These are phyloP conservation scores for Dichomitus squalens DNA, from an alignment of 1,284 basidiomycete genomes.

Conservation along the genomic window DNA sequence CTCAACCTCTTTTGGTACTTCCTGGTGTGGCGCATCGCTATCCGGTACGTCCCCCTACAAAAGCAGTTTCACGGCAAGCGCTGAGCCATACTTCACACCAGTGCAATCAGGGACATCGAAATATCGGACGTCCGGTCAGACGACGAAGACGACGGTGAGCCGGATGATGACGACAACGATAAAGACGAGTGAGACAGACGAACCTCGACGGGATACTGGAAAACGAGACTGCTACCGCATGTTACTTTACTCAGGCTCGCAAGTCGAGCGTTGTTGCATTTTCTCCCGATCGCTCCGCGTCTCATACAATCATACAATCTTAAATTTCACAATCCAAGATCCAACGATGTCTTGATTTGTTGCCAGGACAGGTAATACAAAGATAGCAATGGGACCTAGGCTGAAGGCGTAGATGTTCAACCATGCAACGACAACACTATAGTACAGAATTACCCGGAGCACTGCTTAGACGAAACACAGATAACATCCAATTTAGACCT, in stretches of 20 bases:
- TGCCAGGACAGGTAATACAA: no score
- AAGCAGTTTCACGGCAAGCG: background rate
- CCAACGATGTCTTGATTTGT: no score
- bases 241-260: background rate
- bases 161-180: constrained; percentile 37
- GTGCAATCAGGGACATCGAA: constrained; percentile 30
- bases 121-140: constrained; percentile 61
- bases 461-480: no score
- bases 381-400: no score
- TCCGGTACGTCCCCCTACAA: constrained; percentile 34
- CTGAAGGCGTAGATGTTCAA: no score
- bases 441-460: background rate
- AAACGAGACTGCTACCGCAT: background rate
- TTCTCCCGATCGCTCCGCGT: background rate
- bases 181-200: constrained; percentile 35
- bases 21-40: constrained; percentile 73
- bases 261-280: background rate
- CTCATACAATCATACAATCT: background rate
- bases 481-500: background rate
- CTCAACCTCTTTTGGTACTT: constrained; percentile 93
- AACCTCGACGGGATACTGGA: background rate
- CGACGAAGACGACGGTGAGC: constrained; percentile 61
- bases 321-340: background rate
- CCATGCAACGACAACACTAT: no score
- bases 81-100: constrained; percentile 1